Base-by-base conservation (phyloP, 148 eudicot species). In the Dianthus caryophyllus region DNA sequence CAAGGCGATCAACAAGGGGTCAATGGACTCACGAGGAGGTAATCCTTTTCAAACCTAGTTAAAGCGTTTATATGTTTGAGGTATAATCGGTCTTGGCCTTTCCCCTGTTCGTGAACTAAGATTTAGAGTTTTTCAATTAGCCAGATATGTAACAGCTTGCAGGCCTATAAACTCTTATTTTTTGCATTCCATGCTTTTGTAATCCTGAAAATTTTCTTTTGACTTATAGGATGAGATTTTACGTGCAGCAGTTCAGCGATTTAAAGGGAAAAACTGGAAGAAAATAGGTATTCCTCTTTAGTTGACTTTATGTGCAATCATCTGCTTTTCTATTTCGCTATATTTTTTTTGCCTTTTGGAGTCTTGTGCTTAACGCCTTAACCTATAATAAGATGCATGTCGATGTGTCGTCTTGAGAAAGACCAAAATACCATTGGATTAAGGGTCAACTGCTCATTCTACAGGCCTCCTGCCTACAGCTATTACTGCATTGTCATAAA, bases 11-110 rank as follows among this genome's bases (percentile, higher is more conserved):
- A 25, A 86, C 99, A 29, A 90, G 88, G 76, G 99, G 99, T 51
- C 97, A 94, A 66, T 94, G 99, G 99, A 90, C 97, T 71, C 71
- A 85, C 33, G 96, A 90, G 68, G 99, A 94, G 97, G 99, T 87
- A 72, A 66, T 44, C 76, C 12, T 39, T 61, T 30, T 57, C 18
- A 1, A 9, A 27, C 1, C 8, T 8, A 16, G 38, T 55, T 25
- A 62, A 16, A 5, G 18, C 33, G 15, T 41, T 62, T 62, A n/a
- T 21, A 15, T 24, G 49, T 24, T 43, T 63, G 52, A 25, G 29
- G 30, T 43, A 26, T 6, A 58, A 58, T 20, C 18, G 21, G 10
- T 61, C 26, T 2, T 21, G 15, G 48, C 47, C 48, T 61, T 44
- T 25, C 52, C 33, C 33, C 27, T 14, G 13, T 63, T 27, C 44